Percentiles rank a stretch among this genome's conserved stretches.
These are phyloP conservation scores for Penicillium pancosmium DNA, from an alignment of 495 filamentous ascomycete genomes.

Conservation along the genomic window DNA sequence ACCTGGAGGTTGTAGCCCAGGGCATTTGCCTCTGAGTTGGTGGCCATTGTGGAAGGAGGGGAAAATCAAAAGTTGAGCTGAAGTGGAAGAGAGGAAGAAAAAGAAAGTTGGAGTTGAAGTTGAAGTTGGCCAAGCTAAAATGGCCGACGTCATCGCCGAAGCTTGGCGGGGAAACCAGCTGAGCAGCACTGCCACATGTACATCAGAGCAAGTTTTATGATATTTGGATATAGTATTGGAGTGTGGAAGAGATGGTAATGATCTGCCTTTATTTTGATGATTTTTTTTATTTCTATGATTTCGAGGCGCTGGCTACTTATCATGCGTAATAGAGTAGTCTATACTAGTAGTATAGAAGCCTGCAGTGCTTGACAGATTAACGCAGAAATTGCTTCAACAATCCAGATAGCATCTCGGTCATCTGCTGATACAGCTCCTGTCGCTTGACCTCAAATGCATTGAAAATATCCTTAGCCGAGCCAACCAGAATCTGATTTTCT, in stretches of 20 bases:
- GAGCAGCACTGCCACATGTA: not conserved
- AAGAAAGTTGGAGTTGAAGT: not conserved
- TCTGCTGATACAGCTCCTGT: slow-evolving; percentile 37
- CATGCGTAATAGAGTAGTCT: too few relatives aligned
- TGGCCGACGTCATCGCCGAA: slow-evolving; percentile 23
- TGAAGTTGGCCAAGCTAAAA: not conserved
- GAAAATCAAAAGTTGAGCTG: not conserved
- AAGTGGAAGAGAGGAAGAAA: slow-evolving; percentile 9
- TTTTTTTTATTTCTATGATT: too few relatives aligned
- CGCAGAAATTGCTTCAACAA: slow-evolving; percentile 33
- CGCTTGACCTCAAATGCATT: slow-evolving; percentile 43
- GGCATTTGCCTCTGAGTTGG: slow-evolving; percentile 27
- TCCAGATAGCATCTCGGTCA: slow-evolving; percentile 38
- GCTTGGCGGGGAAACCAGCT: slow-evolving; percentile 9
- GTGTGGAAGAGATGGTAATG: too few relatives aligned
- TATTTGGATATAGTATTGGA: too few relatives aligned
- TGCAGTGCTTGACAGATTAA: slow-evolving; percentile 1
- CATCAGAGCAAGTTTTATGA: too few relatives aligned
- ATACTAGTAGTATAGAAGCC: too few relatives aligned
- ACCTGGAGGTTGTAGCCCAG: slow-evolving; percentile 65
- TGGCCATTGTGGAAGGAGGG: slow-evolving; percentile 28
- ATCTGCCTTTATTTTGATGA: too few relatives aligned
- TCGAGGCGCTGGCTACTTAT: too few relatives aligned
- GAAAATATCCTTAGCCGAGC: slow-evolving; percentile 37
- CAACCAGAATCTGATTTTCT: slow-evolving; percentile 51